These are phyloP conservation scores for Leccinum sublutescens DNA, from an alignment of 768 basidiomycete species.

Conservation along the genomic window DNA sequence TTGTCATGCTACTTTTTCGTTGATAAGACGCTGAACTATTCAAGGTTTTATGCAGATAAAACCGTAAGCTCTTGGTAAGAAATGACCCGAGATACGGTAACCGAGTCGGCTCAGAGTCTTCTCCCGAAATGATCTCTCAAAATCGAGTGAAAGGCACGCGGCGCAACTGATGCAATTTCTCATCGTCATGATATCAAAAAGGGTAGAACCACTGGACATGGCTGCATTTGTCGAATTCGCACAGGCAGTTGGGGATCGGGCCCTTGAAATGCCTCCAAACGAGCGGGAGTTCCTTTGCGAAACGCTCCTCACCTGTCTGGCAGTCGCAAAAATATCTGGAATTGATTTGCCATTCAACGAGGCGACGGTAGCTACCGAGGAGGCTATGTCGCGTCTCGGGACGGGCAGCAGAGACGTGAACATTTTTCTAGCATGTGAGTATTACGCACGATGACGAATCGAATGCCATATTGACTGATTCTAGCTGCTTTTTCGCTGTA, in stretches of 20 bases:
- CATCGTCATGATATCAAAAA: slow-evolving; percentile 20
- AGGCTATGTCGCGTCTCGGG: slow-evolving; percentile 7
- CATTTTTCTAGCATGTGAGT: too few species aligned
- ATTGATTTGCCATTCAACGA: slow-evolving; percentile 10
- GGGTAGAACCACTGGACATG: slow-evolving; percentile 8
- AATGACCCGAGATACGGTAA: neutral
- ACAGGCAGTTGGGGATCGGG: slow-evolving; percentile 13
- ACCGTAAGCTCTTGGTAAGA: slow-evolving; percentile 11
- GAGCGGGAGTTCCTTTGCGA: slow-evolving; percentile 30
- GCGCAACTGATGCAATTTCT: slow-evolving; percentile 29
- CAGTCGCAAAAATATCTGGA: slow-evolving; percentile 21
- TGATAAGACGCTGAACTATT: slow-evolving; percentile 2
- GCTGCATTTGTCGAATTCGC: slow-evolving; percentile 11
- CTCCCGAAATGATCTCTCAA: slow-evolving; percentile 5
- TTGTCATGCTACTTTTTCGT: neutral
- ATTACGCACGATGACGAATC: too few species aligned
- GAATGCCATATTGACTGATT: slow-evolving; percentile 1
- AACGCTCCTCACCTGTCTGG: slow-evolving; percentile 35
- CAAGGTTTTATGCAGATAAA: slow-evolving; percentile 17
- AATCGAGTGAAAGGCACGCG: slow-evolving; percentile 2
- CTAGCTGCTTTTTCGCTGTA: slow-evolving; percentile 47
- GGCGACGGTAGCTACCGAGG: slow-evolving; percentile 19
- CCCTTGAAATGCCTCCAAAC: slow-evolving; percentile 12
- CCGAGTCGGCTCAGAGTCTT: slow-evolving; percentile 13
- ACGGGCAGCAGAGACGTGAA: too few species aligned